Conservation (phyloP, 2,329 filamentous ascomycete species). For the Apiospora koreana region DNA sequence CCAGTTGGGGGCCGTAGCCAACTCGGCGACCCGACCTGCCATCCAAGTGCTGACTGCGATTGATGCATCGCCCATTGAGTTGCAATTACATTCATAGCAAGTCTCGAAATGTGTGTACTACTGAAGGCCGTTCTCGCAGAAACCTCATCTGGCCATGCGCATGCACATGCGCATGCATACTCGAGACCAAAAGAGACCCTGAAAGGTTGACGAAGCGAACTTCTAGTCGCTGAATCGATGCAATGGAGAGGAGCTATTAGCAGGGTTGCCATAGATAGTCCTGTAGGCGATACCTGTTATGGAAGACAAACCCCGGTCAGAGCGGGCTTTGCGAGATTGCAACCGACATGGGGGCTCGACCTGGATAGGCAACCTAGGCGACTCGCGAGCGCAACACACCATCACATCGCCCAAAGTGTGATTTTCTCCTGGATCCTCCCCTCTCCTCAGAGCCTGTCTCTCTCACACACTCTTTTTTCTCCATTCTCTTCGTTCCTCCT, state of each 20-base stretch:
- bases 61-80: too few relatives aligned
- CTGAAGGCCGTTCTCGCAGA: background rate
- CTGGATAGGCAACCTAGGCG: background rate
- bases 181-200: background rate
- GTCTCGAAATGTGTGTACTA: background rate
- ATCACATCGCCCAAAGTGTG: background rate
- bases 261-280: constrained; percentile 4
- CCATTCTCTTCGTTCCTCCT: background rate
- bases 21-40: background rate
- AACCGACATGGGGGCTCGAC: background rate
- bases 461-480: background rate
- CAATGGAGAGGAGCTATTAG: background rate
- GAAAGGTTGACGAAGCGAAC: background rate
- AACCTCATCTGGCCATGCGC: background rate
- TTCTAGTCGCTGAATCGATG: background rate
- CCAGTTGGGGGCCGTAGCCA: background rate
- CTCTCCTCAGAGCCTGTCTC: background rate
- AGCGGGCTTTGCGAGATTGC: constrained; percentile 10
- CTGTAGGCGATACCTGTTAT: background rate
- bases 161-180: too few relatives aligned
- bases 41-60: background rate
- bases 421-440: background rate
- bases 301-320: background rate
- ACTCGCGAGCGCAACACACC: constrained; percentile 3
- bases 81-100: background rate